Base-by-base conservation (phyloP, 148 eudicot genomes). In the Chenopodium formosanum region DNA sequence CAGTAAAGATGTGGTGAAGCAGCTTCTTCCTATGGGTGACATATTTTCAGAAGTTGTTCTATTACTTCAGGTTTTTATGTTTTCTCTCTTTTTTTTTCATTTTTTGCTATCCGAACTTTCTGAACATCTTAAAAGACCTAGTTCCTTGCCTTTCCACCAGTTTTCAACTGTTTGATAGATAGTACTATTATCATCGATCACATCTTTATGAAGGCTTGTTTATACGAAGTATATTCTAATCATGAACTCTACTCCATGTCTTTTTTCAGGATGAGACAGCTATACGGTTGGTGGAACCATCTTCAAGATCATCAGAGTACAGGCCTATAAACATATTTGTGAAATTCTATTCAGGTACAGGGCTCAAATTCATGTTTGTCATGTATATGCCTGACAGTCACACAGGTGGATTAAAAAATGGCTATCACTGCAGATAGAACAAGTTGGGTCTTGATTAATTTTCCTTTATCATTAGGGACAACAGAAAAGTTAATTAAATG, bases 11-110 rank as follows among this genome's bases (percentile, higher is more conserved):
- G 93, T 92, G 81, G 89, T 95, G 79, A 91, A 88, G 82, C 89
- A 89, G 84, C 97, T 95, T 84, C 99, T 95, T 89, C 99, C 99
- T 23, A 93, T 95, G 97, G 98, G 99, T 52, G 99, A 95, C 84
- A 91, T 94, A 60, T 88, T 95, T 87, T 94, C 99, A 6, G 92
- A 95, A 87, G 97, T 95, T 50, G 93, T 94, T 83, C 93, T 95
- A 14, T 86, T 95, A 82, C 97, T 95, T 79, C 99, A 95, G 97
- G 99, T 95, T 74, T 14, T 78, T 13, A 2, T 50, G 79, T 60
- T 70, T 29, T 46, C 67, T 68, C 74, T 31, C 2, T 5, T 0
- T 6, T 40, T 40, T 37, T 2, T 34, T 34, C 37, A 34, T 4
- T 34, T 34, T 40, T 40, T 0, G 7, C 7, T 40, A 40, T 40